phyloP scores from a whole-genome alignment of 148 eudicot species.

The Polygonum aviculare region DNA sequence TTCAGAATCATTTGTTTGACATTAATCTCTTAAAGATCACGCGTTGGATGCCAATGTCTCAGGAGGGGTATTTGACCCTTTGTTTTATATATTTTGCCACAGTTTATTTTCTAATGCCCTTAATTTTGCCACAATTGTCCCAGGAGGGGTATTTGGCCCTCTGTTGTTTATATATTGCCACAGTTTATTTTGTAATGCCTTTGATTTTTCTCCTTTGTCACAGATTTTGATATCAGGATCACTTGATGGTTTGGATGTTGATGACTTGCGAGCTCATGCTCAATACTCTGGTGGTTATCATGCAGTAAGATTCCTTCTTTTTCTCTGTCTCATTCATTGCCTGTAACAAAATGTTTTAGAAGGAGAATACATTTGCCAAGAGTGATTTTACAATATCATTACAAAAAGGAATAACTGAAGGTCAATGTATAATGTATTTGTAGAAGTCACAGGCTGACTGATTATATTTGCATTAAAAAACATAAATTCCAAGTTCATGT shows the following conservation, averaged over 20 bases:
- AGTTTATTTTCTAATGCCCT: background rate
- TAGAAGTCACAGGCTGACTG: background rate
- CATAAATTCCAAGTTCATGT: background rate
- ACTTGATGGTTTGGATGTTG: constrained; percentile 74
- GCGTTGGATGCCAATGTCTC: background rate
- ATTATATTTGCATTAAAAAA: background rate
- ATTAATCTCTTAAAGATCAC: background rate
- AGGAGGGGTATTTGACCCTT: background rate
- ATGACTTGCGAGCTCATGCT: constrained; percentile 64
- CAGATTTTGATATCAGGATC: constrained; percentile 93
- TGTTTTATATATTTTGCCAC: background rate
- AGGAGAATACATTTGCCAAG: background rate
- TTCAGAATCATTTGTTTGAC: background rate
- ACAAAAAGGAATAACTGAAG: background rate
- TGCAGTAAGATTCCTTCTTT: constrained; percentile 34
- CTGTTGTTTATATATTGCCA: background rate
- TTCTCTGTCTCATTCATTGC: background rate
- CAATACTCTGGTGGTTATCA: constrained; percentile 93
- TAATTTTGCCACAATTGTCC: background rate
- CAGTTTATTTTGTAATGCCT: background rate
- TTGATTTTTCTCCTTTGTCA: constrained; percentile 5
- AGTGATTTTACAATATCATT: background rate
- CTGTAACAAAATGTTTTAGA: background rate
- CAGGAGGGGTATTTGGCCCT: background rate
- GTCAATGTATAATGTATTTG: background rate